A percentile compares a stretch with the other conserved stretches of the same genome.
phyloP scores from a whole-genome alignment of 2,329 filamentous ascomycete species.

The Fusarium mundagurra region DNA sequence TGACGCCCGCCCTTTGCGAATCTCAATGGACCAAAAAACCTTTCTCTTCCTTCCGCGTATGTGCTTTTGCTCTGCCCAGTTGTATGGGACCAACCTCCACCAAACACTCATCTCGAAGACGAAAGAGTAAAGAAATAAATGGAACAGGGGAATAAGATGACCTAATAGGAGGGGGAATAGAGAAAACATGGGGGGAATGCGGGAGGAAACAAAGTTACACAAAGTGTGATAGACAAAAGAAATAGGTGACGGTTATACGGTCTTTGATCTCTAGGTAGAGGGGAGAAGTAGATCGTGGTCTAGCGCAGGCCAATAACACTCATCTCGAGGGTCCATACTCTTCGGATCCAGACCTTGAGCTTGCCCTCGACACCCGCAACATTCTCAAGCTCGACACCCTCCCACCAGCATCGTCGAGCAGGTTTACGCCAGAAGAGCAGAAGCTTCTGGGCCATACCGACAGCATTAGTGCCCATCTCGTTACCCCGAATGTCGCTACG shows the following conservation, averaged over 20 bases:
- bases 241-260: constrained; percentile 17
- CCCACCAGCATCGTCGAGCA: constrained; percentile 97
- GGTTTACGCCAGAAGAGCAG: constrained; percentile 98
- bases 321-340: constrained; percentile 99
- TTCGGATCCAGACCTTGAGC: constrained; percentile 97
- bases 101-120: constrained; percentile 29
- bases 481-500: constrained; percentile 91
- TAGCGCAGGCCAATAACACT: constrained; percentile 87
- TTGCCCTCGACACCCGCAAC: constrained; percentile 91
- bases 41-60: constrained; percentile 23
- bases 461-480: constrained; percentile 77
- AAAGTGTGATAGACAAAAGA: constrained; percentile 34
- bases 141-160: constrained; percentile 5
- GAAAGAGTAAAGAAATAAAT: constrained; percentile 15
- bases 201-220: constrained; percentile 25
- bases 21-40: constrained; percentile 36
- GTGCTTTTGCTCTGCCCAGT: constrained; percentile 31
- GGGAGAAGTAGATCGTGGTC: background rate
- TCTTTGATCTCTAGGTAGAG: constrained; percentile 13
- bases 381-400: constrained; percentile 89
- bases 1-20: constrained; percentile 42
- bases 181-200: constrained; percentile 12
- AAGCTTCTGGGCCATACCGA: constrained; percentile 98
- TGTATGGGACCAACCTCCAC: constrained; percentile 15
- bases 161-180: constrained; percentile 24